phyloP scores from a whole-genome alignment of 1,284 basidiomycete species.

The Puccinia polysora region DNA sequence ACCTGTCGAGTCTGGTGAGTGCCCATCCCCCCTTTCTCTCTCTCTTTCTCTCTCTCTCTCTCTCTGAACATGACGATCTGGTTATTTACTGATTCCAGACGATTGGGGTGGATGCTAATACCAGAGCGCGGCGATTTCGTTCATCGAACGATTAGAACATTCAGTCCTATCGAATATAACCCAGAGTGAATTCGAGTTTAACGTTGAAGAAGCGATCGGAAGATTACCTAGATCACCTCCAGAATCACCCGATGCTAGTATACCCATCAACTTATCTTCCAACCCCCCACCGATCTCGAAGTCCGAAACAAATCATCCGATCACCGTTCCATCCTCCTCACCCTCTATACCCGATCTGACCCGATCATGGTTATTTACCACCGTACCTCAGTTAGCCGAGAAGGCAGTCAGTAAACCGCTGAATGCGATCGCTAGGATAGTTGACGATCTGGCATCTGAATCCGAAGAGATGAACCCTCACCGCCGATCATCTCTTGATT shows the following conservation, averaged over 20 bases:
- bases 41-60: too few species aligned
- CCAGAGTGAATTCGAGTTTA: conserved; percentile 69
- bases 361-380: conserved; percentile 32
- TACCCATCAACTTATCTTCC: too few species aligned
- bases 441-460: conserved; percentile 29
- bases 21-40: too few species aligned
- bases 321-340: not conserved
- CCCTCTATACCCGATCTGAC: conserved; percentile 21
- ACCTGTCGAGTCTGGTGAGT: conserved; percentile 82
- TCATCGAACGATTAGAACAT: conserved; percentile 96
- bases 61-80: too few species aligned
- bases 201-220: conserved; percentile 30
- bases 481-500: too few species aligned
- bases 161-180: conserved; percentile 84
- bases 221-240: conserved; percentile 10
- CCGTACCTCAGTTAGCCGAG: conserved; percentile 23
- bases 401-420: conserved; percentile 36
- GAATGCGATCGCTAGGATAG: conserved; percentile 40
- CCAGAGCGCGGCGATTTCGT: conserved; percentile 83
- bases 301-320: not conserved
- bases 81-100: too few species aligned
- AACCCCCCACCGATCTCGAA: not conserved
- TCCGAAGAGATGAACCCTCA: conserved; percentile 1
- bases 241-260: too few species aligned
- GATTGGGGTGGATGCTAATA: too few species aligned